phyloP scores from a whole-genome alignment of 768 basidiomycete species.

The Trametes gibbosa region DNA sequence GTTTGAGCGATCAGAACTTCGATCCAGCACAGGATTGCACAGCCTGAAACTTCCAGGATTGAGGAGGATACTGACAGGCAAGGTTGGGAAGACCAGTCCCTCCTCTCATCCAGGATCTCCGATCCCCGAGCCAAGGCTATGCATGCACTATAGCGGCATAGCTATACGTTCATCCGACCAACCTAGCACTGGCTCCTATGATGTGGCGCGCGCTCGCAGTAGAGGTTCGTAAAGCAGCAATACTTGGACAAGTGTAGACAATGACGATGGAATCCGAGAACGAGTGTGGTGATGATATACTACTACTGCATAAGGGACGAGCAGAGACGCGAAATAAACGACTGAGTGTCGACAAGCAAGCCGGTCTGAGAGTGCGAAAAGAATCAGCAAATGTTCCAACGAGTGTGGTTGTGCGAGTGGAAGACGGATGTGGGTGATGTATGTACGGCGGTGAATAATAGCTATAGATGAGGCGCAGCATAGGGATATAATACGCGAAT shows the following conservation, averaged over 20 bases:
- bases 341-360: not conserved
- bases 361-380: slow-evolving; percentile 4
- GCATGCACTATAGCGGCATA: too few relatives aligned
- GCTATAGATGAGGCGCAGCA: slow-evolving; percentile 28
- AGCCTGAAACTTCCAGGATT: not conserved
- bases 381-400: slow-evolving; percentile 13
- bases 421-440: slow-evolving; percentile 7
- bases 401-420: slow-evolving; percentile 10
- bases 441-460: slow-evolving; percentile 17
- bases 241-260: not conserved
- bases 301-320: slow-evolving; percentile 1
- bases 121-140: not conserved
- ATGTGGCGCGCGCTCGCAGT: too few relatives aligned
- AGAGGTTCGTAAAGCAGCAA: too few relatives aligned
- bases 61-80: too few relatives aligned
- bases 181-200: too few relatives aligned
- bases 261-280: not conserved
- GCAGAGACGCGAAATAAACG: not conserved
- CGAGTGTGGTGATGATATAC: not conserved
- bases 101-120: too few relatives aligned
- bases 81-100: too few relatives aligned
- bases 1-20: not conserved
- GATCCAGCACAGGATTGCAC: not conserved
- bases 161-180: too few relatives aligned
- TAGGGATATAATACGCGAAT: slow-evolving; percentile 16